These are phyloP conservation scores for Saturnispora halmiae DNA, from an alignment of 805 yeast genomes.

Conservation along the genomic window DNA sequence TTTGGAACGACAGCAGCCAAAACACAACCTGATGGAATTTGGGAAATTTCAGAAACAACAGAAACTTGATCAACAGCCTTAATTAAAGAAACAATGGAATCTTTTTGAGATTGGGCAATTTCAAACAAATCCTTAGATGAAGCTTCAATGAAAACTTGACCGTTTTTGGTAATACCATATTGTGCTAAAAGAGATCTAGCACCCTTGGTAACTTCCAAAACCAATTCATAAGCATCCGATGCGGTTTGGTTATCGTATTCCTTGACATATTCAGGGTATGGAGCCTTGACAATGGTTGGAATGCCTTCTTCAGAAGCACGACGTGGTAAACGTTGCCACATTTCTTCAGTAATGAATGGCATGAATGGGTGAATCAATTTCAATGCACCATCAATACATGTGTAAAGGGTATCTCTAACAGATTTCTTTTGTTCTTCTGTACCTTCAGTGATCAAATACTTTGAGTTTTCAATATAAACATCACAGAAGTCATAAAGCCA, in stretches of 20 bases:
- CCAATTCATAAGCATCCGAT: slow-evolving; percentile 68
- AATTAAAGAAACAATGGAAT: slow-evolving; percentile 83
- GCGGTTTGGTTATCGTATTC: slow-evolving; percentile 59
- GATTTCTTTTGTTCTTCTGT: slow-evolving; percentile 73
- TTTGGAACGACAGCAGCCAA: slow-evolving; percentile 72
- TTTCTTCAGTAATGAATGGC: slow-evolving; percentile 96
- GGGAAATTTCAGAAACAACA: slow-evolving; percentile 45
- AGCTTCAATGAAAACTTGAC: slow-evolving; percentile 77
- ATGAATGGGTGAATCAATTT: slow-evolving; percentile 93
- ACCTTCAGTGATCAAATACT: slow-evolving; percentile 87
- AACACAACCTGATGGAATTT: slow-evolving; percentile 86
- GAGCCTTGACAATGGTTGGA: slow-evolving; percentile 66
- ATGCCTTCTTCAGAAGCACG: slow-evolving; percentile 57
- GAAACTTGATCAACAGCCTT: slow-evolving; percentile 76
- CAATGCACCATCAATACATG: slow-evolving; percentile 85
- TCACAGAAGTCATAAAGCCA: slow-evolving; percentile 95
- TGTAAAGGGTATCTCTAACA: slow-evolving; percentile 90
- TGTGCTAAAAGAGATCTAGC: slow-evolving; percentile 90
- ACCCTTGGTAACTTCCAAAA: slow-evolving; percentile 77
- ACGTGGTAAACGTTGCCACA: slow-evolving; percentile 97
- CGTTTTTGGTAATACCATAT: slow-evolving; percentile 81
- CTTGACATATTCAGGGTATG: slow-evolving; percentile 59
- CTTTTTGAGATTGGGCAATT: slow-evolving; percentile 61
- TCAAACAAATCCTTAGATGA: slow-evolving; percentile 36
- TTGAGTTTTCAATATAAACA: slow-evolving; percentile 96